Conservation (phyloP, 805 yeast species). For the Sugiyamaella chiloensis region DNA sequence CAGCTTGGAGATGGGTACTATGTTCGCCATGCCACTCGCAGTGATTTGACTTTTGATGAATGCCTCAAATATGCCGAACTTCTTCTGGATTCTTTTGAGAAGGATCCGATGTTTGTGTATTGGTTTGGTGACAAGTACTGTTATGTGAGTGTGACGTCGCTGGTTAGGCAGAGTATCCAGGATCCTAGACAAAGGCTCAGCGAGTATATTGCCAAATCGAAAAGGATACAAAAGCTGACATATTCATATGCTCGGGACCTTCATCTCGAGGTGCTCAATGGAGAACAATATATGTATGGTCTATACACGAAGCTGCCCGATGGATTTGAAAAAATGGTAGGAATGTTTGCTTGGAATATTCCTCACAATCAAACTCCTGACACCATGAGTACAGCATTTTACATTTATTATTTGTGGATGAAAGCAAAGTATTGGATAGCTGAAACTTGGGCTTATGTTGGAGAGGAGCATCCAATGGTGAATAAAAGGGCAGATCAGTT, state of each 20-base stretch:
- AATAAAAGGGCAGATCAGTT: slow-evolving; percentile 9
- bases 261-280: background rate
- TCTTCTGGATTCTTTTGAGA: slow-evolving; percentile 11
- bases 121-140: slow-evolving; percentile 14
- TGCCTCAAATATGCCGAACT: slow-evolving; percentile 9
- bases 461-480: slow-evolving; percentile 12
- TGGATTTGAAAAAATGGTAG: slow-evolving; percentile 11
- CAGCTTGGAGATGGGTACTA: background rate
- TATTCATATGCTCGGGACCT: slow-evolving; percentile 11
- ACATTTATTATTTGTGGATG: slow-evolving; percentile 2
- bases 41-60: background rate
- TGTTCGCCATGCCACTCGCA: background rate
- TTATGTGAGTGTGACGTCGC: slow-evolving; percentile 4
- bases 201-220: slow-evolving; percentile 9
- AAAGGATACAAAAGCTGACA: slow-evolving; percentile 7
- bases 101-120: slow-evolving; percentile 11
- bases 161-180: slow-evolving; percentile 6
- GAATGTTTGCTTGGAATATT: slow-evolving; percentile 13
- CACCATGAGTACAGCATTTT: slow-evolving; percentile 1
- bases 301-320: slow-evolving; percentile 3
- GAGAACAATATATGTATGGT: background rate
- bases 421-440: slow-evolving; percentile 7
- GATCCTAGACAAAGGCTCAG: slow-evolving; percentile 17
- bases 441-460: slow-evolving; percentile 7
- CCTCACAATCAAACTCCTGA: slow-evolving; percentile 9